A percentile compares a stretch with the other conserved stretches of the same genome.
phyloP scores from a whole-genome alignment of 2,329 filamentous ascomycete species.

The Herpotrichia juniperi region DNA sequence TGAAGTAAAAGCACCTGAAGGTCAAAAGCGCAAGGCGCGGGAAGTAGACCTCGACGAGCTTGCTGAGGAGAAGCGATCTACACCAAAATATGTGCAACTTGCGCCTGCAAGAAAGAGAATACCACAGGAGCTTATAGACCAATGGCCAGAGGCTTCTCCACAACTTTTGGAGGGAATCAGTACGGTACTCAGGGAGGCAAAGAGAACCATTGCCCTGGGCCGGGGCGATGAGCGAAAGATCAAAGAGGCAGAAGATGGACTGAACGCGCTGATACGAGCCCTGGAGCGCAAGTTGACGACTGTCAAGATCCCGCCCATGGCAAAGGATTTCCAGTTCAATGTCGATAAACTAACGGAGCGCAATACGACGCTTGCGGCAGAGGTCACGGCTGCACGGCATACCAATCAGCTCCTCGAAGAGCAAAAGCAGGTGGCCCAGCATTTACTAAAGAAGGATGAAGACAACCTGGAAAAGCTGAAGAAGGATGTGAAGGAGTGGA shows the following conservation, averaged over 20 bases:
- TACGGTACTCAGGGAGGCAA: slow-evolving; percentile 63
- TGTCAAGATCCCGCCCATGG: slow-evolving; percentile 69
- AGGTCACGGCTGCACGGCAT: slow-evolving; percentile 67
- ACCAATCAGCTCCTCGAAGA: slow-evolving; percentile 64
- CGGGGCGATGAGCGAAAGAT: slow-evolving; percentile 54
- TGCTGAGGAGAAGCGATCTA: slow-evolving; percentile 19
- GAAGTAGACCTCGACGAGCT: slow-evolving; percentile 21
- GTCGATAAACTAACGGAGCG: slow-evolving; percentile 69
- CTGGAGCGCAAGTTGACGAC: slow-evolving; percentile 64
- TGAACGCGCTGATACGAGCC: slow-evolving; percentile 62
- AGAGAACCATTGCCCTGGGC: slow-evolving; percentile 66
- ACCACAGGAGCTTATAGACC: slow-evolving; percentile 43
- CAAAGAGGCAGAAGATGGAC: slow-evolving; percentile 61
- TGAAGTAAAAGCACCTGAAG: slow-evolving; percentile 6
- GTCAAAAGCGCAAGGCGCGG: slow-evolving; percentile 28
- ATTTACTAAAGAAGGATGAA: slow-evolving; percentile 33
- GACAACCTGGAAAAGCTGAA: slow-evolving; percentile 35
- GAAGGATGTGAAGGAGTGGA: slow-evolving; percentile 36
- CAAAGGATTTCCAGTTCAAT: slow-evolving; percentile 61
- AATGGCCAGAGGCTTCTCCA: slow-evolving; percentile 62
- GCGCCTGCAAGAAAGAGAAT: slow-evolving; percentile 43
- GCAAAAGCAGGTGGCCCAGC: slow-evolving; percentile 64
- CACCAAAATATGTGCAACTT: slow-evolving; percentile 39
- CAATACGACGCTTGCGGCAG: slow-evolving; percentile 54
- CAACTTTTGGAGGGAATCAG: slow-evolving; percentile 63